These are phyloP conservation scores for Aspergillus fumigatus DNA, from an alignment of 2,329 filamentous ascomycete species.

Conservation along the genomic window DNA sequence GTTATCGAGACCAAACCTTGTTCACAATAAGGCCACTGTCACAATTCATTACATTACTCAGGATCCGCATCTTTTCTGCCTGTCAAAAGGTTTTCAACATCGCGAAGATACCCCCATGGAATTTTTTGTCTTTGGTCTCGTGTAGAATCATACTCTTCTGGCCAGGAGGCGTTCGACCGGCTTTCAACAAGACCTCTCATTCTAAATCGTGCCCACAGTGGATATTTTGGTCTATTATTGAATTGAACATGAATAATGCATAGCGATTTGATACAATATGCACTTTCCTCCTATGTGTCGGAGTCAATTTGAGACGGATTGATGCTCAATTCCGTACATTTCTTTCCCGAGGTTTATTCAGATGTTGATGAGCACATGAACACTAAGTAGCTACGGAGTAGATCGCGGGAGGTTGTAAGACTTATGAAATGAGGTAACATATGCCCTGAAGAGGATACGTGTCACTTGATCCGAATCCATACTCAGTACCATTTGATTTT, in stretches of 20 bases:
- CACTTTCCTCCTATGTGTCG: neutral
- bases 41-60: neutral
- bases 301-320: neutral
- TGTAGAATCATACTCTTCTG: constrained; percentile 11
- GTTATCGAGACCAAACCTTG: constrained; percentile 55
- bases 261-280: neutral
- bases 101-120: constrained; percentile 12
- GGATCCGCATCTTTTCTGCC: neutral
- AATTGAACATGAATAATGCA: neutral
- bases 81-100: constrained; percentile 16
- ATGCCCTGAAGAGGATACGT: neutral
- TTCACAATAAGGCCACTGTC: constrained; percentile 8
- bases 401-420: neutral
- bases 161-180: constrained; percentile 4
- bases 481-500: neutral
- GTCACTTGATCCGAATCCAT: neutral
- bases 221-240: neutral
- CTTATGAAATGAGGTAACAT: neutral
- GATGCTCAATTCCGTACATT: neutral
- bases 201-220: neutral
- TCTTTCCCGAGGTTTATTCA: neutral
- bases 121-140: constrained; percentile 1
- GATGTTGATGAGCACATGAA: neutral
- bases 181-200: neutral
- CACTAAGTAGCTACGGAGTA: neutral